These are phyloP conservation scores for Fusarium sp. DNA, from an alignment of 2,329 filamentous ascomycete species.

Conservation along the genomic window DNA sequence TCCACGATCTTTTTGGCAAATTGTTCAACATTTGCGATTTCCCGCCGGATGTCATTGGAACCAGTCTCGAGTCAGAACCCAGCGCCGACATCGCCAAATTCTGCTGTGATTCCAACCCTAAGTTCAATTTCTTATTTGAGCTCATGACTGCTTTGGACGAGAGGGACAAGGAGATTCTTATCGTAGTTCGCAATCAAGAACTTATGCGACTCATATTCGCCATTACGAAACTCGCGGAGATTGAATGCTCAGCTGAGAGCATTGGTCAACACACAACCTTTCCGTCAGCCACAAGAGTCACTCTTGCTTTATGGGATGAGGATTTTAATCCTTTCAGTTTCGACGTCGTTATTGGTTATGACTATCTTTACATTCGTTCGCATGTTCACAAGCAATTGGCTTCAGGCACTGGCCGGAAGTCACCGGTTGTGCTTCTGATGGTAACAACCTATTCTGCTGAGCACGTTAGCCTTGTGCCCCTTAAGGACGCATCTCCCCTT, in stretches of 20 bases:
- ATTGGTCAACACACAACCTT: constrained; percentile 45
- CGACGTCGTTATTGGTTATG: constrained; percentile 66
- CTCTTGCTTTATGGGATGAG: constrained; percentile 56
- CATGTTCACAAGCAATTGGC: constrained; percentile 40
- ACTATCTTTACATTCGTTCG: constrained; percentile 59
- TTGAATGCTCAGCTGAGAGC: constrained; percentile 51
- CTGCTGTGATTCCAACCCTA: constrained; percentile 66
- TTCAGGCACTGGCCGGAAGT: constrained; percentile 39
- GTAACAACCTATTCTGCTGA: constrained; percentile 65
- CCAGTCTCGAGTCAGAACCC: constrained; percentile 53
- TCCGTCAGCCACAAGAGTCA: constrained; percentile 55
- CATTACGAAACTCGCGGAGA: constrained; percentile 56
- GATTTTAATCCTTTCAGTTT: constrained; percentile 54
- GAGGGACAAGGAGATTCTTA: constrained; percentile 60
- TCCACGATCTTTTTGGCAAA: constrained; percentile 63
- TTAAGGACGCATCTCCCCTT: constrained; percentile 49
- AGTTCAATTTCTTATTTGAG: constrained; percentile 69
- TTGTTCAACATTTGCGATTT: constrained; percentile 68
- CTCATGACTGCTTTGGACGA: constrained; percentile 56
- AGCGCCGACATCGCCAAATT: constrained; percentile 62
- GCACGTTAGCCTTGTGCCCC: constrained; percentile 63
- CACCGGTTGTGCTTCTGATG: constrained; percentile 61
- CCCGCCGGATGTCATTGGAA: constrained; percentile 62
- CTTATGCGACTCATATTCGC: constrained; percentile 64
- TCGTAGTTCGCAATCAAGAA: constrained; percentile 63